Conservation (phyloP, 352 stramenopile species). For the Thalassiosira pacifica region DNA sequence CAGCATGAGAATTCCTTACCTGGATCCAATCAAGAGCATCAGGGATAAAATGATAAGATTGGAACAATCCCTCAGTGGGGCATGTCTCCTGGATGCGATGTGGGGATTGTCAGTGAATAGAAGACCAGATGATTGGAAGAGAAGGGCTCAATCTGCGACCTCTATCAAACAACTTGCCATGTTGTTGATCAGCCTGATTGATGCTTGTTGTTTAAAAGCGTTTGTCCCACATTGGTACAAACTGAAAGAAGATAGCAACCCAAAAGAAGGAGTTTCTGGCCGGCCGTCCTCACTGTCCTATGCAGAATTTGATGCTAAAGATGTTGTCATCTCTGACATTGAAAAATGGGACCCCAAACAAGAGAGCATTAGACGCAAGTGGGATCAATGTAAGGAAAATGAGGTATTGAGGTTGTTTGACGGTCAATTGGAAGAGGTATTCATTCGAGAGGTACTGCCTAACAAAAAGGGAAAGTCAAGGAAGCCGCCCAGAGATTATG, state of each 20-base stretch:
- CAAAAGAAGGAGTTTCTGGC: neutral
- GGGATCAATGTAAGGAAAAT: constrained; percentile 44
- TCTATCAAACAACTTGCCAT: constrained; percentile 64
- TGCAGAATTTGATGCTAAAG: neutral
- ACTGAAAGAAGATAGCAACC: constrained; percentile 47
- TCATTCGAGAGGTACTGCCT: neutral
- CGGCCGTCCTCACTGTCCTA: neutral
- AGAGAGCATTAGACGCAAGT: constrained; percentile 50
- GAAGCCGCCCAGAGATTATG: neutral
- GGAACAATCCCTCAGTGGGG: constrained; percentile 60
- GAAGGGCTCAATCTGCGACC: constrained; percentile 59
- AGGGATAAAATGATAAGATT: constrained; percentile 69
- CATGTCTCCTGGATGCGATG: constrained; percentile 65
- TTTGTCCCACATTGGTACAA: constrained; percentile 74
- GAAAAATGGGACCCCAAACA: constrained; percentile 28
- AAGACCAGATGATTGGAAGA: constrained; percentile 59
- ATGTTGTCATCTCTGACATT: neutral
- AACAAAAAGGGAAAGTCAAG: constrained; percentile 27
- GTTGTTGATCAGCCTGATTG: constrained; percentile 76
- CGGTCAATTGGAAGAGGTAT: constrained; percentile 20
- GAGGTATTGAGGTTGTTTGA: constrained; percentile 39
- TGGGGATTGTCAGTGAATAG: constrained; percentile 59
- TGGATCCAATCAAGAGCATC: constrained; percentile 69
- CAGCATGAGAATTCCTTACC: constrained; percentile 36
- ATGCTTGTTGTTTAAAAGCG: constrained; percentile 65